Evolutionary conservation across 2,329 filamentous ascomycete genomes (phyloP).

Genomic region (Verticillium nubilum): DNA sequence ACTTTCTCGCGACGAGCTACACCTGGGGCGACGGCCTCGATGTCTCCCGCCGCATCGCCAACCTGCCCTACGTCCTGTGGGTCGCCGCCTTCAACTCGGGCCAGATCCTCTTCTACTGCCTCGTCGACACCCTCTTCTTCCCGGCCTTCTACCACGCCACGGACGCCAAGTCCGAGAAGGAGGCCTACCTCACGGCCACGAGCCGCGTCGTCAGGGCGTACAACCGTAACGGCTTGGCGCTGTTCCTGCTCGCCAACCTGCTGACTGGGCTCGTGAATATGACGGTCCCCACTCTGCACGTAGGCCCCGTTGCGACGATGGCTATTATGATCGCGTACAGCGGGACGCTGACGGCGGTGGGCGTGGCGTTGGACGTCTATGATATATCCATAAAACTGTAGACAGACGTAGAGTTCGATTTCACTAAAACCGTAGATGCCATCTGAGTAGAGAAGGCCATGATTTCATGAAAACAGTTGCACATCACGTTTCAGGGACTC

Average conservation of each 20-base stretch:
- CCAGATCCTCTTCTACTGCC: constrained; percentile 74
- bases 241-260: constrained; percentile 86
- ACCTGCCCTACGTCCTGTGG: constrained; percentile 91
- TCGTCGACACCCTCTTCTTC: constrained; percentile 75
- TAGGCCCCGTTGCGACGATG: constrained; percentile 61
- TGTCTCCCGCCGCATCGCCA: constrained; percentile 85
- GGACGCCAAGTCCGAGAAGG: constrained; percentile 51
- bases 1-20: constrained; percentile 62
- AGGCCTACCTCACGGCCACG: constrained; percentile 63
- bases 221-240: constrained; percentile 79
- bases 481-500: no score
- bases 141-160: constrained; percentile 60
- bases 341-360: constrained; percentile 58
- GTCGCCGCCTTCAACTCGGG: constrained; percentile 82
- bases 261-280: constrained; percentile 87
- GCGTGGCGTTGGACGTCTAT: constrained; percentile 59
- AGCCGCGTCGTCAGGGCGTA: constrained; percentile 77
- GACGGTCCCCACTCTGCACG: constrained; percentile 74
- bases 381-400: constrained; percentile 68
- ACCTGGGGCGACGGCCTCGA: constrained; percentile 65
- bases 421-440: not conserved
- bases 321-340: constrained; percentile 71
- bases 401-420: not conserved
- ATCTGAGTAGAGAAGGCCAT: not conserved
- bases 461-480: not conserved